These are phyloP conservation scores for Gardenia jasminoides DNA, from an alignment of 257 asterid genomes.

Conservation along the genomic window DNA sequence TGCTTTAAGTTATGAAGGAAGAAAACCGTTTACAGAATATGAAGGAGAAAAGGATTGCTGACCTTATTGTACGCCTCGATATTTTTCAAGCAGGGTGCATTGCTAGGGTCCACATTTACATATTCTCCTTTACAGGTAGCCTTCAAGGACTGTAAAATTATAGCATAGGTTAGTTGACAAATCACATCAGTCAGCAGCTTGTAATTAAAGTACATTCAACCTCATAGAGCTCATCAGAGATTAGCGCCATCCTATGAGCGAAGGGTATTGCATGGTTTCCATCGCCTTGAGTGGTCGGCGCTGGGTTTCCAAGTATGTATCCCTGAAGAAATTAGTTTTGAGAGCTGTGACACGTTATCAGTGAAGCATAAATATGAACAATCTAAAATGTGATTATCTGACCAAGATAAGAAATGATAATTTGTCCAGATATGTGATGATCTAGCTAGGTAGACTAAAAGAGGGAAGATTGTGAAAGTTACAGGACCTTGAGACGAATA, in stretches of 20 bases:
- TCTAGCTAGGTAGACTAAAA: background rate
- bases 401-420: background rate
- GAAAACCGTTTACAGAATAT: background rate
- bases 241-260: slow-evolving; percentile 33
- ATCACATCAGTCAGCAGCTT: too few relatives aligned
- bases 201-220: slow-evolving; percentile 6
- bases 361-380: background rate
- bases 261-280: slow-evolving; percentile 2
- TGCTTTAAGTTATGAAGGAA: too few relatives aligned
- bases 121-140: slow-evolving; percentile 26
- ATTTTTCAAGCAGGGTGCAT: slow-evolving; percentile 18
- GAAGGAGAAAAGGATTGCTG: background rate
- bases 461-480: background rate
- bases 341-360: background rate
- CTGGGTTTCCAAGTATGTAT: slow-evolving; percentile 26
- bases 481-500: slow-evolving; percentile 7
- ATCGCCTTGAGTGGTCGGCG: background rate
- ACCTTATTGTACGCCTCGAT: slow-evolving; percentile 24
- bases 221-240: slow-evolving; percentile 36
- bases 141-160: slow-evolving; percentile 19
- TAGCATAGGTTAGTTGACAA: too few relatives aligned
- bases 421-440: background rate
- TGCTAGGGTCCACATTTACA: slow-evolving; percentile 17
- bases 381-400: too few relatives aligned
- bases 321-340: slow-evolving; percentile 20